Base-by-base conservation (phyloP, 176 grass and related monocot genomes). In the Ensete ventricosum region DNA sequence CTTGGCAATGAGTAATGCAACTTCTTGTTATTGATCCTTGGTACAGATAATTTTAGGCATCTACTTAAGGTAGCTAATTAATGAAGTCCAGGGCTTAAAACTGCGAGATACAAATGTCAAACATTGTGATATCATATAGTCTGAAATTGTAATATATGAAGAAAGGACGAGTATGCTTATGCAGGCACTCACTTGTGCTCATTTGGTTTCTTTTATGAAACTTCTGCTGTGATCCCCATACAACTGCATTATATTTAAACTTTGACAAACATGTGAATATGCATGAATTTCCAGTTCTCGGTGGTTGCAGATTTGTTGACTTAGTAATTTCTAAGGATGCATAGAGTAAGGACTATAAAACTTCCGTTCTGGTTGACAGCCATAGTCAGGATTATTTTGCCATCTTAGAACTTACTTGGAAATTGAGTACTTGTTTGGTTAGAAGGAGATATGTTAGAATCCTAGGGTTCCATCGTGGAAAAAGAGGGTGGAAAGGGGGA, bases 1-100 rank as follows among this genome's bases (percentile, higher is more conserved):
- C 53, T 53, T 82, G 60, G 77, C 77, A 67, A 50, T 66, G 19
- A 62, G 43, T 52, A 13, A 9, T 4, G 43, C 22, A 62, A 67
- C 22, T 77, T 66, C 64, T 53, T 50, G 26, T 50, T 50, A 1
- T 71, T 71, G 68, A 52, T 9, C 57, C 16, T 19, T 60, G 57
- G 14, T 4, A 21, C 57, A 60, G 14, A 5, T 8, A 13, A 23
- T 27, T 29, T 14, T 11, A 27, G 24, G 11, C 6, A 29, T 66
- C 64, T 66, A 34, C 24, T 66, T 25, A 26, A 66, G 64, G 23
- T 66, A 66, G 8, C 14, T 29, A 22, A 29, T 67, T 23, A 67
- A 8, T 34, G 8, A 43, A 43, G 34, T 43, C 34, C 34, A 43
- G 4, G 34, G 34, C 34, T 43, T 6, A 43, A 43, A 43, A 43